phyloP scores from a whole-genome alignment of 2,329 filamentous ascomycete genomes.

The Penicillium sp. region DNA sequence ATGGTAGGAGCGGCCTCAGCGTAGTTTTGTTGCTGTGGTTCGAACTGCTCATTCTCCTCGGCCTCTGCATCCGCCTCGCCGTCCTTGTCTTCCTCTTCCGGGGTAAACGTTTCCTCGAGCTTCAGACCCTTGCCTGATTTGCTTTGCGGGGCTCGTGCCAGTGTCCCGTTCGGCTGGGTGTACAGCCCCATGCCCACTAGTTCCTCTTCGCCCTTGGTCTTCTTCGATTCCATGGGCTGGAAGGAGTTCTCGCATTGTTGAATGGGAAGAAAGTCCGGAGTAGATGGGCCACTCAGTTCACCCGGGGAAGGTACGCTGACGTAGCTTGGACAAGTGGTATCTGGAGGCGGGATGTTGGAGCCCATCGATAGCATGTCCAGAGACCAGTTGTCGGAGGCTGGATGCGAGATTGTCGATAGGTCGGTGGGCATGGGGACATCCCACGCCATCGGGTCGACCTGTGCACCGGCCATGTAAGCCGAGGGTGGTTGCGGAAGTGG shows the following conservation, averaged over 20 bases:
- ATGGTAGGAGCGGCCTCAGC: constrained; percentile 7
- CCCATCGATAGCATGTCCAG: constrained; percentile 35
- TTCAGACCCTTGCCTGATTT: constrained; percentile 69
- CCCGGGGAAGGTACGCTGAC: constrained; percentile 37
- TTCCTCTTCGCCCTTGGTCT: constrained; percentile 51
- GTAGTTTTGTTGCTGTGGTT: constrained; percentile 12
- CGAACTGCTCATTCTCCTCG: constrained; percentile 12
- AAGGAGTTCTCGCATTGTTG: constrained; percentile 32
- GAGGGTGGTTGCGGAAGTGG: constrained; percentile 24
- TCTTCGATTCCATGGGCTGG: constrained; percentile 41
- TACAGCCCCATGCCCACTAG: constrained; percentile 69
- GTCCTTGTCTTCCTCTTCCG: constrained; percentile 60
- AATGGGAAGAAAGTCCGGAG: constrained; percentile 40
- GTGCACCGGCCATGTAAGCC: constrained; percentile 24
- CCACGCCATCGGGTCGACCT: constrained; percentile 29
- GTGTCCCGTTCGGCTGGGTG: constrained; percentile 62
- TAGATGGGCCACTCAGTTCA: constrained; percentile 35
- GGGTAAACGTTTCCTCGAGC: constrained; percentile 70
- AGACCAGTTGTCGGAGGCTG: constrained; percentile 31
- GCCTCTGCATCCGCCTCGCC: constrained; percentile 53
- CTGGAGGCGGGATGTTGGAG: constrained; percentile 32
- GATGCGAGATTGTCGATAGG: constrained; percentile 22
- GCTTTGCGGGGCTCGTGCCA: constrained; percentile 56
- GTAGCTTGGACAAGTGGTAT: constrained; percentile 31
- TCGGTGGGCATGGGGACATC: constrained; percentile 19